Evolutionary conservation across 73 alveolate genomes (phyloP), one percentile per base, ranked within the genome.

Genomic region (Blepharisma stoltei): DNA sequence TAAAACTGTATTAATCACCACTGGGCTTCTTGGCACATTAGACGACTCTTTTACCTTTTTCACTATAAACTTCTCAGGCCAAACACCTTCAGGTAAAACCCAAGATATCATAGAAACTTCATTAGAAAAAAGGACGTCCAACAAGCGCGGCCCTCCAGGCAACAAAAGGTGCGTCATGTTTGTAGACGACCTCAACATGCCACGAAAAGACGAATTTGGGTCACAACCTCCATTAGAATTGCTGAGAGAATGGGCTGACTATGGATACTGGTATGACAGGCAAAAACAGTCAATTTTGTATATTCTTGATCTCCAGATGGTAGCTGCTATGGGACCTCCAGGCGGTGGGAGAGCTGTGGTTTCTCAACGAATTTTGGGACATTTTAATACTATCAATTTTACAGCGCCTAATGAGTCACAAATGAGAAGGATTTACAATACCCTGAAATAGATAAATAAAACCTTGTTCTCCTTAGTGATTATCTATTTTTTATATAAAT

Each of bases 111-210:
- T 97, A 46, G 99, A 97, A 89, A 78, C 93, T 80, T 96, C 95
- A 89, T 90, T 95, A 66, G 99, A 96, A 69, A 97, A 92, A 90
- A 90, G 99, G 73, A 95, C 96, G 67, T 92, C 97, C 86, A 94
- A 96, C 89, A 96, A 96, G 88, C 92, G 90, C 85, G 95, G 98
- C 5, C 99, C 99, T 9, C 96, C 95, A 76, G 97, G 95, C 54
- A 91, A 88, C 83, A 93, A 93, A 86, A 92, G 92, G 85, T 92
- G 96, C 81, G 86, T 97, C 54, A 92, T 95, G 85, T 97, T 94
- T 81, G 93, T 95, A 54, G 99, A 97, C 84, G 99, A 97, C 86
- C 91, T 97, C 49, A 97, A 97, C 90, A 93, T 97, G 98, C 99
- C 99, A 25, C 90, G 97, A 88, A 96, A 97, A 75, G 99, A 97